Conservation (phyloP, 805 yeast species). For the Lipomyces yamadae region DNA sequence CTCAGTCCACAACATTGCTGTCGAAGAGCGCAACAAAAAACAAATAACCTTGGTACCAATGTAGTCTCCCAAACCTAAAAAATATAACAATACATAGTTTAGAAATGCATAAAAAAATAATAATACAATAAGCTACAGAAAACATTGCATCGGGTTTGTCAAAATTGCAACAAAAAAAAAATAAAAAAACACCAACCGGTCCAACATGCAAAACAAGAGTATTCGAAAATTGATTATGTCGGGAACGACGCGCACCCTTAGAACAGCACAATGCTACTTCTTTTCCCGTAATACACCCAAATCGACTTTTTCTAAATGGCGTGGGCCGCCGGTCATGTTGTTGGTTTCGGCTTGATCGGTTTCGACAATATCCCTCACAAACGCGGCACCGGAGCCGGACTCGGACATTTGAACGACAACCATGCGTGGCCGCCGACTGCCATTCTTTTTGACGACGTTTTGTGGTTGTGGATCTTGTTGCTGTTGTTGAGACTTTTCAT, state of each 20-base stretch:
- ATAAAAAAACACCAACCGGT: neutral
- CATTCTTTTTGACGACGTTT: too few species aligned
- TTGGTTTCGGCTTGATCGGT: slow-evolving; percentile 11
- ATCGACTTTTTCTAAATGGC: slow-evolving; percentile 11
- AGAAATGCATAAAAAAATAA: neutral
- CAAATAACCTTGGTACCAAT: neutral
- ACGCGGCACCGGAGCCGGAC: slow-evolving; percentile 32
- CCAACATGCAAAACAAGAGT: neutral
- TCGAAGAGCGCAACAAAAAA: neutral
- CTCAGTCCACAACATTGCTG: neutral
- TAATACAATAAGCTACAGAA: neutral
- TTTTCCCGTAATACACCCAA: slow-evolving; percentile 9
- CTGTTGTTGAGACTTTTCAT: neutral
- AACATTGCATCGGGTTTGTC: neutral
- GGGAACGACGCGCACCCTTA: too few species aligned
- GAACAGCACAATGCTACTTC: neutral
- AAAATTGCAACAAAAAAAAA: neutral
- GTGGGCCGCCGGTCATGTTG: neutral
- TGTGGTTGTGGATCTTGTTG: too few species aligned
- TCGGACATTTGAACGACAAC: slow-evolving; percentile 33
- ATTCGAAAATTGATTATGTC: too few species aligned
- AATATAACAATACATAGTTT: neutral
- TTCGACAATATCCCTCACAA: slow-evolving; percentile 30
- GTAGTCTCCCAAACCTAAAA: neutral
- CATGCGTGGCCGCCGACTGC: slow-evolving; percentile 20